Base-by-base conservation (phyloP, 2,329 filamentous ascomycete genomes). In the Davidsoniella neocaledoniae region DNA sequence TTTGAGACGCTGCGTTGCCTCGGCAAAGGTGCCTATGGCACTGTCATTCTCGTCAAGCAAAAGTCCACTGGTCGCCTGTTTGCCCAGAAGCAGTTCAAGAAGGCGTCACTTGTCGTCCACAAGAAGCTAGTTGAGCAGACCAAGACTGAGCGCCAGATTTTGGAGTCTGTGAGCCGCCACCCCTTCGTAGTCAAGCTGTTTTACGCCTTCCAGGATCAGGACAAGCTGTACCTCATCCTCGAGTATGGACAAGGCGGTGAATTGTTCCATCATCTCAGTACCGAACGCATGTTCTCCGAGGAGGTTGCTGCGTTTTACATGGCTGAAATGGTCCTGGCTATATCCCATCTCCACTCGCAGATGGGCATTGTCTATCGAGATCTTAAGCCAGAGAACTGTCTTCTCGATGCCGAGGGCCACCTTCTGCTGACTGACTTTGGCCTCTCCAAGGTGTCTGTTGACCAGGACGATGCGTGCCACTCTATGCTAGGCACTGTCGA, bases 1-100 rank as follows among this genome's bases (percentile, higher is more conserved):
- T 98, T 98, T 62, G 83, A 94, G 59, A 79, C 84, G 9, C 68
- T 98, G 46, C 84, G 86, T 46, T 96, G 90, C 63, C 79, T 98
- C 19, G 93, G 93, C 51, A 96, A 96, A 62, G 91, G 91, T 45
- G 87, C 91, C 12, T 98, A 91, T 62, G 91, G 91, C 36, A 98
- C 90, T 0, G 93, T 98, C 9, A 69, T 94, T 43, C 74, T 98
- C 25, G 93, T 98, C 54, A 91, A 88, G 66, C 90, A 98, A 67
- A 79, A 78, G 46, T 69, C 77, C 26, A 95, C 88, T 2, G 91
- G 91, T 40, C 81, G 85, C 41, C 75, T 98, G 4, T 98, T 88
- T 60, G 93, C 91, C 1, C 93, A 98, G 68, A 98, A 98, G 70
- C 90, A 96, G 66, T 91, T 98, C 67, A 91, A 90, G 64, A 98